Percentiles rank a stretch among this genome's conserved stretches.
Evolutionary conservation across 2,329 filamentous ascomycete genomes (phyloP).

Genomic region (Diplodia corticola): DNA sequence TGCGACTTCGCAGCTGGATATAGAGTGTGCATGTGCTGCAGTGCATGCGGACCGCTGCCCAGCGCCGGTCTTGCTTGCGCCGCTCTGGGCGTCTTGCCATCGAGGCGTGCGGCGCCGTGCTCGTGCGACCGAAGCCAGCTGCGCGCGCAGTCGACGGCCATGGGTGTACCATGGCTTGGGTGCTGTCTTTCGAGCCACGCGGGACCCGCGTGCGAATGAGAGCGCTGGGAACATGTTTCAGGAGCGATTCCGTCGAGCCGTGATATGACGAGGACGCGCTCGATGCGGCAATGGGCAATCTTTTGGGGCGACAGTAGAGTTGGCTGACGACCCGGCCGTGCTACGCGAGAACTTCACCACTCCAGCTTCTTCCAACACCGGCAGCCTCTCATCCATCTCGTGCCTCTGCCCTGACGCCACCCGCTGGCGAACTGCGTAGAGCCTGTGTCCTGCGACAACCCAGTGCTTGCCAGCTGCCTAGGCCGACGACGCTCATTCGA

Average conservation of each 20-base stretch:
- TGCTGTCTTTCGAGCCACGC: slow-evolving; percentile 20
- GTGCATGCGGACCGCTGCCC: neutral
- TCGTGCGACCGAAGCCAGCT: slow-evolving; percentile 17
- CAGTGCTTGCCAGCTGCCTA: slow-evolving; percentile 9
- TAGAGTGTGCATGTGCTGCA: slow-evolving; percentile 17
- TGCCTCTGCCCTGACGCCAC: slow-evolving; percentile 8
- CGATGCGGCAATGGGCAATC: neutral
- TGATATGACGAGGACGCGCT: slow-evolving; percentile 11
- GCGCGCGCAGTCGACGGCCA: slow-evolving; percentile 1
- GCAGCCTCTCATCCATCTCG: slow-evolving; percentile 20
- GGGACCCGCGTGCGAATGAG: slow-evolving; percentile 20
- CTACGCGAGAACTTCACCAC: slow-evolving; percentile 6
- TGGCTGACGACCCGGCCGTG: neutral
- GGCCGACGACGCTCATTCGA: slow-evolving; percentile 19
- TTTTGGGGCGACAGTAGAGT: neutral
- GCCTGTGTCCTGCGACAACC: slow-evolving; percentile 11
- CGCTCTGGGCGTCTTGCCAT: slow-evolving; percentile 2
- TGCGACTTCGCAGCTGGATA: slow-evolving; percentile 8
- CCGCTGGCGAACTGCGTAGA: slow-evolving; percentile 16
- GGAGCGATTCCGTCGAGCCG: slow-evolving; percentile 12
- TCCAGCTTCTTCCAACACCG: neutral
- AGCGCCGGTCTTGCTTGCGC: neutral
- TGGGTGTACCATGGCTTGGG: slow-evolving; percentile 9
- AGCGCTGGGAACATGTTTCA: slow-evolving; percentile 19
- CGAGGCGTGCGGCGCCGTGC: neutral